These are phyloP conservation scores for Sphenostylis stenocarpa DNA, from an alignment of 306 rosid genomes.

Conservation along the genomic window DNA sequence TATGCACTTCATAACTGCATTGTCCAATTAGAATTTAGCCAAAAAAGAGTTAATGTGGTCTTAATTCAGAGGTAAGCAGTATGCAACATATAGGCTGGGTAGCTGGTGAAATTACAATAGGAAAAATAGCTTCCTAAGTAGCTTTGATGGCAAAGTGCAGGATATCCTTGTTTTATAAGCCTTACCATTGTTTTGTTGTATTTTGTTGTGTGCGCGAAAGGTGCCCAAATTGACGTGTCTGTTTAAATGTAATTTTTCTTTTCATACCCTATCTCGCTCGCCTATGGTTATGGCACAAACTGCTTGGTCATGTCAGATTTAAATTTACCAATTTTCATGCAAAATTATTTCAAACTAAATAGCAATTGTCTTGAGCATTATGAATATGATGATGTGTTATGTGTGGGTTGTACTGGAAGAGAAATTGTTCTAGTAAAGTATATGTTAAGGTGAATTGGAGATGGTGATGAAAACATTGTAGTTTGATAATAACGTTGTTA, in stretches of 20 bases:
- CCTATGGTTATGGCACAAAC: background rate
- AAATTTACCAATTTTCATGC: background rate
- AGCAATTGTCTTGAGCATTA: background rate
- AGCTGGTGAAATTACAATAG: background rate
- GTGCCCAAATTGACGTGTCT: background rate
- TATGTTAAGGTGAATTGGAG: background rate
- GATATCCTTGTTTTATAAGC: background rate
- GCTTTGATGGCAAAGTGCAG: background rate
- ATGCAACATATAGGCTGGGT: background rate
- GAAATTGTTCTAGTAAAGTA: background rate
- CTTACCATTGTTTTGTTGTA: background rate
- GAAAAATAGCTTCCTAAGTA: background rate
- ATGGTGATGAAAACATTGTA: background rate
- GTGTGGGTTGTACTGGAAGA: background rate
- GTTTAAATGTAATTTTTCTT: background rate
- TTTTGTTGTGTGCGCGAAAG: background rate
- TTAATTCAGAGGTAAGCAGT: conserved; percentile 1
- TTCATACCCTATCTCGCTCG: background rate
- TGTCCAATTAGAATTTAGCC: conserved; percentile 8
- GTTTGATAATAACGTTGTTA: background rate
- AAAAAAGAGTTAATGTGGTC: background rate
- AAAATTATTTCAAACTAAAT: background rate
- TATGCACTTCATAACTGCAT: conserved; percentile 34
- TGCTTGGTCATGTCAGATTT: background rate
- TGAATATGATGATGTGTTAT: background rate